A percentile compares a stretch with the other conserved stretches of the same genome.
phyloP scores from a whole-genome alignment of 495 filamentous ascomycete genomes.

The Friedmanniomyces endolithicus region DNA sequence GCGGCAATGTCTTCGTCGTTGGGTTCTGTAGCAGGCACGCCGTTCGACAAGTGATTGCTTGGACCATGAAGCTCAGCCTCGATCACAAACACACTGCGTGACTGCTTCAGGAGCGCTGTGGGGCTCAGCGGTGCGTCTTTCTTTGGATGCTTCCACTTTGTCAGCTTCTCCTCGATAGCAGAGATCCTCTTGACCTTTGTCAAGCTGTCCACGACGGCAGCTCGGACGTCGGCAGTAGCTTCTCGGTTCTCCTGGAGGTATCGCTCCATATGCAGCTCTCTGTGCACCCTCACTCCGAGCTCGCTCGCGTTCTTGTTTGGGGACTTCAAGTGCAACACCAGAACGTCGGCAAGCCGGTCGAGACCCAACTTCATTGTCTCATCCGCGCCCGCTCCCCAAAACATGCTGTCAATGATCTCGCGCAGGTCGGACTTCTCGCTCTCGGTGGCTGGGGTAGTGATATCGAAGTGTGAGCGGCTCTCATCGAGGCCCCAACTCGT shows the following conservation, averaged over 20 bases:
- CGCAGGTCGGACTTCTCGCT: conserved; percentile 8
- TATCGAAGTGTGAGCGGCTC: background rate
- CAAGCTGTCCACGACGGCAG: conserved; percentile 2
- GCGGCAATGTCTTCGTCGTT: conserved; percentile 4
- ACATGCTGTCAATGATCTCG: conserved; percentile 11
- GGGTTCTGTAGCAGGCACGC: background rate
- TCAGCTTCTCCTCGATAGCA: conserved; percentile 10
- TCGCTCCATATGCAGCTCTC: conserved; percentile 18
- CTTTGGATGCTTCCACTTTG: conserved; percentile 8
- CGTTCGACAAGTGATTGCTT: background rate
- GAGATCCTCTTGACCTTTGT: conserved; percentile 8
- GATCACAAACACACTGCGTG: conserved; percentile 1
- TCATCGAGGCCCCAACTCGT: background rate
- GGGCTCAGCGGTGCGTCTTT: conserved; percentile 1
- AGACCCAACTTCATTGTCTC: conserved; percentile 2
- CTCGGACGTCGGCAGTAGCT: background rate
- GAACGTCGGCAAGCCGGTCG: conserved; percentile 9
- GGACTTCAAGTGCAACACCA: conserved; percentile 7
- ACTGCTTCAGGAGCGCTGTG: conserved; percentile 8
- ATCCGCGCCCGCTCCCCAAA: conserved; percentile 10
- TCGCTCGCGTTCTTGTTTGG: background rate
- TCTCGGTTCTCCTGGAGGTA: conserved; percentile 16
- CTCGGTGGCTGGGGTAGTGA: background rate
- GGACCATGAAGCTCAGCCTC: background rate
- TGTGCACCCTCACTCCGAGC: conserved; percentile 7